Conservation (phyloP, 441 rosid genomes). For the Erodium texanum region DNA sequence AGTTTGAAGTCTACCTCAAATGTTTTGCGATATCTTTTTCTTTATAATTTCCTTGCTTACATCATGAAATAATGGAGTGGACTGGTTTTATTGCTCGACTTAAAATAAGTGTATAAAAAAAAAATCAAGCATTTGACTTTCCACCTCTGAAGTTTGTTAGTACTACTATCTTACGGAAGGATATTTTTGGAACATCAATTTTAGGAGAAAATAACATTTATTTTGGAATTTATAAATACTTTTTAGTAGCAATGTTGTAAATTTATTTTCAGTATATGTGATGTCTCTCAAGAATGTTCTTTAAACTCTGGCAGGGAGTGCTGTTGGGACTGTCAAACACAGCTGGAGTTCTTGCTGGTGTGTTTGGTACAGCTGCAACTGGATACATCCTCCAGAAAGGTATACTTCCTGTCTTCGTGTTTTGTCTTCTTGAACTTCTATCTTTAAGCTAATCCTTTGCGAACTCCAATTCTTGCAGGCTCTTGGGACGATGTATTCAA, state of each 20-base stretch:
- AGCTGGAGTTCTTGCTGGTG: constrained; percentile 96
- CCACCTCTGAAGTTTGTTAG: no score
- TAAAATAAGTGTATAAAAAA: background rate
- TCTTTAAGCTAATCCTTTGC: background rate
- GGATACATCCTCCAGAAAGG: constrained; percentile 95
- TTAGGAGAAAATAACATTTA: no score
- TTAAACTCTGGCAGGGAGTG: constrained; percentile 61
- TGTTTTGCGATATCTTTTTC: background rate
- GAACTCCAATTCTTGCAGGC: constrained; percentile 33
- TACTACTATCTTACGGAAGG: no score
- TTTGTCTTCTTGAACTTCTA: background rate
- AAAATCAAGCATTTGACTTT: background rate
- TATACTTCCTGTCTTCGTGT: constrained; percentile 15
- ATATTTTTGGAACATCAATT: background rate
- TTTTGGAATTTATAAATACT: no score
- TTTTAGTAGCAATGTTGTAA: no score
- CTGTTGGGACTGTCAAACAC: constrained; percentile 90
- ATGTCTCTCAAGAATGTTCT: constrained; percentile 8
- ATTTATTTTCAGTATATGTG: background rate
- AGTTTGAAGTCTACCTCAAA: background rate
- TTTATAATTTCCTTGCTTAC: background rate
- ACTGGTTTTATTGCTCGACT: background rate
- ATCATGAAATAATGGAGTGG: background rate
- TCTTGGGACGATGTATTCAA: constrained; percentile 96
- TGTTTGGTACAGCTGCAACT: constrained; percentile 93